These are phyloP conservation scores for Botrytis galanthina DNA, from an alignment of 2,329 filamentous ascomycete genomes.

Conservation along the genomic window DNA sequence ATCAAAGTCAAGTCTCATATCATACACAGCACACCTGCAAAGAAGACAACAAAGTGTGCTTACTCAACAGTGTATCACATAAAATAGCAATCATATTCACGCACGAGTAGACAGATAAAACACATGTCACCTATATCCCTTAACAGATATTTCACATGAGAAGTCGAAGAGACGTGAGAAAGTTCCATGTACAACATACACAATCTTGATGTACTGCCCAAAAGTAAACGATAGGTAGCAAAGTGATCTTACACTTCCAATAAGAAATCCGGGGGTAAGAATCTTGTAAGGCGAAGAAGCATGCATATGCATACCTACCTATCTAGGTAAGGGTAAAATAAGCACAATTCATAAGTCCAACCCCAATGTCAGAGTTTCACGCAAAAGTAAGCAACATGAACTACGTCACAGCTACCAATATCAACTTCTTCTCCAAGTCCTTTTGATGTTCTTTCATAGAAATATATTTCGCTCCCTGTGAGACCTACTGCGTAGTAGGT, in stretches of 20 bases:
- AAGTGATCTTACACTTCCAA: not conserved
- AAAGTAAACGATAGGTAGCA: not conserved
- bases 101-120: not conserved
- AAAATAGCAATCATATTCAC: not conserved
- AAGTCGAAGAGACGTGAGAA: not conserved
- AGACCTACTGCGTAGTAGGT: not conserved
- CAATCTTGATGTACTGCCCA: not conserved
- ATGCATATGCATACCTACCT: not conserved
- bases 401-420: not conserved
- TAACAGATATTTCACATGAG: not conserved
- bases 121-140: fast-evolving
- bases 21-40: too few species aligned
- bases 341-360: not conserved
- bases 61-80: too few species aligned
- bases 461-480: not conserved
- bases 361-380: not conserved
- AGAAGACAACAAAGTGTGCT: too few species aligned
- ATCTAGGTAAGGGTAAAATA: not conserved
- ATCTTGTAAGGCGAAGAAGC: not conserved
- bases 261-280: not conserved
- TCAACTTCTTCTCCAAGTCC: not conserved
- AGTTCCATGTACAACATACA: not conserved
- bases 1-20: too few species aligned
- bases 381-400: not conserved
- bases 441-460: not conserved